A percentile compares a stretch with the other conserved stretches of the same genome.
Evolutionary conservation across 1,139 yeast genomes (phyloP).

Genomic region (Geotrichum fermentans): DNA sequence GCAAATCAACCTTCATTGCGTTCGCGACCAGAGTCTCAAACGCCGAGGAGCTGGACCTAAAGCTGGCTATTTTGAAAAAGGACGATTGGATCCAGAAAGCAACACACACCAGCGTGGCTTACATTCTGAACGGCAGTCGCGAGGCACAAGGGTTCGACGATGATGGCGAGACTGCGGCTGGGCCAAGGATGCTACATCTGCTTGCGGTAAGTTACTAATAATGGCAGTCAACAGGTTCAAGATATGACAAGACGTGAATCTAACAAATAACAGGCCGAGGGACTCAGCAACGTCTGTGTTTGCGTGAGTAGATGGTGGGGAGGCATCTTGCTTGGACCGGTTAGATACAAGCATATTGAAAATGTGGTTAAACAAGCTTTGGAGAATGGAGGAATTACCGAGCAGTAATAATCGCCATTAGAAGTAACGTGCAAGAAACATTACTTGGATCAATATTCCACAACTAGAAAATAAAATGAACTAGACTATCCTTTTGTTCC

Average conservation of each 20-base stretch:
- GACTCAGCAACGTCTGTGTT: neutral
- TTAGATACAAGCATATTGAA: conserved; percentile 1
- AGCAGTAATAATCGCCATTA: too few relatives aligned
- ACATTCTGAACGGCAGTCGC: neutral
- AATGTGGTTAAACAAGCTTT: too few relatives aligned
- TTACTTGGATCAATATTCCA: too few relatives aligned
- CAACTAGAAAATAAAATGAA: too few relatives aligned
- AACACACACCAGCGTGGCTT: neutral
- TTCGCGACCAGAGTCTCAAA: neutral
- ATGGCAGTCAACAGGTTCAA: too few relatives aligned
- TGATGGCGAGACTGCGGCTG: conserved; percentile 14
- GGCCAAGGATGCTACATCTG: conserved; percentile 7
- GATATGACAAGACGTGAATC: too few relatives aligned
- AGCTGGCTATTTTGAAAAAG: neutral
- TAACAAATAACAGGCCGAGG: too few relatives aligned
- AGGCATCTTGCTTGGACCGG: conserved; percentile 10
- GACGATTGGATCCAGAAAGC: neutral
- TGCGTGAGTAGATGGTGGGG: conserved; percentile 13
- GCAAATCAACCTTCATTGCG: neutral
- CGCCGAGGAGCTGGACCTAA: neutral
- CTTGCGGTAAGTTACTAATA: conserved; percentile 9
- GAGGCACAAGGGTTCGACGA: conserved; percentile 3
- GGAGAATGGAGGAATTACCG: too few relatives aligned
- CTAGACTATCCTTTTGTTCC: too few relatives aligned
- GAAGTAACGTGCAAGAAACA: too few relatives aligned